Evolutionary conservation across 768 basidiomycete genomes (phyloP).

Genomic region (Floccularia luteovirens): DNA sequence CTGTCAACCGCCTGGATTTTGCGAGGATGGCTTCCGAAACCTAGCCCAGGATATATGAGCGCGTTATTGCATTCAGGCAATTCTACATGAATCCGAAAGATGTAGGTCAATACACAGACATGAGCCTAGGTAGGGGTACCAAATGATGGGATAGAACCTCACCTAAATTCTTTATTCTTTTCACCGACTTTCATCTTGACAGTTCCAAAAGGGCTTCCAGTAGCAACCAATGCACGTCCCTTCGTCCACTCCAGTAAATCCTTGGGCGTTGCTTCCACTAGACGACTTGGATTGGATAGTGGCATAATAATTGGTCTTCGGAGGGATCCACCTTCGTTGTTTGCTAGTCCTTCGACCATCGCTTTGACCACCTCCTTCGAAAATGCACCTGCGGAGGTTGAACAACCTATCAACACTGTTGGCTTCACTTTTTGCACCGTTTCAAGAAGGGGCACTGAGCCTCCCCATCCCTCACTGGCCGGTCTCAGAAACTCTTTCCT

Average conservation of each 20-base stretch:
- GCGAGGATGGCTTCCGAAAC: conserved; percentile 73
- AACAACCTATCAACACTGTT: conserved; percentile 81
- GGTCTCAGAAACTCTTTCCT: conserved; percentile 46
- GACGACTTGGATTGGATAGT: conserved; percentile 70
- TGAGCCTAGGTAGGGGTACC: not conserved
- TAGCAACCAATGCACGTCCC: conserved; percentile 75
- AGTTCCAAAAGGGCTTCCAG: conserved; percentile 78
- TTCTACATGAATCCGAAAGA: conserved; percentile 39
- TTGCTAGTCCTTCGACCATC: conserved; percentile 43
- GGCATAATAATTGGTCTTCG: conserved; percentile 79
- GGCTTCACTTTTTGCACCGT: conserved; percentile 68
- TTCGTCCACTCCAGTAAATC: conserved; percentile 74
- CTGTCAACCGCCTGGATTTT: conserved; percentile 56
- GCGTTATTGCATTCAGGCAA: conserved; percentile 77
- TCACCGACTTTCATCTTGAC: conserved; percentile 55
- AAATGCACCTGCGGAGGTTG: conserved; percentile 74
- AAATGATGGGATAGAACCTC: conserved; percentile 13
- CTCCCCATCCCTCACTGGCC: conserved; percentile 48
- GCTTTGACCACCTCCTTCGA: conserved; percentile 61
- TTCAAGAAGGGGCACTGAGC: conserved; percentile 40
- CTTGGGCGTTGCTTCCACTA: conserved; percentile 70
- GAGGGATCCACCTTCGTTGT: too few relatives aligned
- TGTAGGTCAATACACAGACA: too few relatives aligned
- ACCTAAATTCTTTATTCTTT: conserved; percentile 52
- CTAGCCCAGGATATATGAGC: conserved; percentile 80